phyloP scores from a whole-genome alignment of 1,139 yeast genomes.

The Saccharomycopsis phalli region DNA sequence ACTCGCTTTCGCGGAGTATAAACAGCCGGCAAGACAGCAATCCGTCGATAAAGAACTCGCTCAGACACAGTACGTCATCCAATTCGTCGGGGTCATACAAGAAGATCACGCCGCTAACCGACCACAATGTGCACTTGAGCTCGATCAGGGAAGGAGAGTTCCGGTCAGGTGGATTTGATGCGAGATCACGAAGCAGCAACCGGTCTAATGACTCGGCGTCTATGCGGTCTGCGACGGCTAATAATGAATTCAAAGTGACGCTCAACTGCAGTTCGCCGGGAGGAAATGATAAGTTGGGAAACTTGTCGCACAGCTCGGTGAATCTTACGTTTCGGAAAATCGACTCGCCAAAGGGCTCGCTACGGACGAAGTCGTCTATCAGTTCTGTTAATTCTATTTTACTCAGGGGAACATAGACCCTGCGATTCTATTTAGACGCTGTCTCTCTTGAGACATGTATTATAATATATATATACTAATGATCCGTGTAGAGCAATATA shows the following conservation, averaged over 20 bases:
- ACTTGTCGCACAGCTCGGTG: constrained; percentile 11
- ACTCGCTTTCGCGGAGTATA: constrained; percentile 4
- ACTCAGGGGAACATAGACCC: constrained; percentile 12
- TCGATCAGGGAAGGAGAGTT: too few species aligned
- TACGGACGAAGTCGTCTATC: constrained; percentile 10
- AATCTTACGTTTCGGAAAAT: constrained; percentile 7
- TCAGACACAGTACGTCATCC: too few species aligned
- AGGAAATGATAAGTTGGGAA: neutral
- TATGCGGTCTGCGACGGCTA: constrained; percentile 11
- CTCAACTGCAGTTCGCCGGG: constrained; percentile 6
- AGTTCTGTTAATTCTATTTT: neutral
- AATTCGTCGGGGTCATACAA: neutral
- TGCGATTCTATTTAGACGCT: too few species aligned
- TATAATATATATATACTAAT: too few species aligned
- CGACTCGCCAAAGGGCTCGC: constrained; percentile 13
- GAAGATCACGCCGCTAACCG: neutral
- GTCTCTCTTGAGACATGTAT: too few species aligned
- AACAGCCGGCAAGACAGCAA: too few species aligned
- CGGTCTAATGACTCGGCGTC: constrained; percentile 14
- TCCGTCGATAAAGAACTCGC: too few species aligned
- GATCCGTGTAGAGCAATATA: too few species aligned
- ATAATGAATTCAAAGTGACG: constrained; percentile 14
- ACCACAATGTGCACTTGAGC: too few species aligned
- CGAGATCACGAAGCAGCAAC: constrained; percentile 1
- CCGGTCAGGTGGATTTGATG: too few species aligned